Evolutionary conservation across 78 protist genomes (phyloP), one percentile per base, ranked within the genome.

Genomic region (Andalucia godoyi): DNA sequence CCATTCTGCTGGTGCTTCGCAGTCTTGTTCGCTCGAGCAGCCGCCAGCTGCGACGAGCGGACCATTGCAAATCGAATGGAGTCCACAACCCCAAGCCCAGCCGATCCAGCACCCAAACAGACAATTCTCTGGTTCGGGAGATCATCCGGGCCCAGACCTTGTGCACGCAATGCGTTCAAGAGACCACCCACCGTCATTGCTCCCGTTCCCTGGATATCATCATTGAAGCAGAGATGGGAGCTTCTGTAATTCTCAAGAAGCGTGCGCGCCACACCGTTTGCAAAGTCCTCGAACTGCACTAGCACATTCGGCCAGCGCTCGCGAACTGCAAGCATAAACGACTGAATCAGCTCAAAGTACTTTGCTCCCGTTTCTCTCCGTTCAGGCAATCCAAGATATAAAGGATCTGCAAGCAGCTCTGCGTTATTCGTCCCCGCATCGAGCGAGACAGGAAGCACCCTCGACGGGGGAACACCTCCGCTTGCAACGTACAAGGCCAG

Each of bases 361-460:
- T 55, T 79, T 2, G 57, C 87, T 15, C 78, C 84, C 30, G 53
- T 23, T 17, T 60, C 34, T 54, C 93, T 84, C 2, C 40, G 30
- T 43, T 74, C 72, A 30, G 39, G 46, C 30, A 74, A 47, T 42
- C 99, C 99, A 43, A 88, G 10, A 74, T 96, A 96, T 54, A 53
- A 41, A n/a, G 89, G 88, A 55, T 88, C 86, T 29, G 55, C 65
- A 18, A 74, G 62, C 32, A 85, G 78, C 42, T 23, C 52, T 64
- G 76, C 63, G 65, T 83, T 91, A 70, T 86, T 81, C 10, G 97
- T 93, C n/a, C 99, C 99, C 18, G 80, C 69, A 41, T 96, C 99
- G 30, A 96, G 58, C 21, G 55, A 63, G 54, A 96, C 74, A n/a
- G 99, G 99, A 13, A 95, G 91, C 39, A 79, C 69, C 27, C 77